Evolutionary conservation across 2,329 filamentous ascomycete species (phyloP).

Genomic region (Fusarium caatingaense): DNA sequence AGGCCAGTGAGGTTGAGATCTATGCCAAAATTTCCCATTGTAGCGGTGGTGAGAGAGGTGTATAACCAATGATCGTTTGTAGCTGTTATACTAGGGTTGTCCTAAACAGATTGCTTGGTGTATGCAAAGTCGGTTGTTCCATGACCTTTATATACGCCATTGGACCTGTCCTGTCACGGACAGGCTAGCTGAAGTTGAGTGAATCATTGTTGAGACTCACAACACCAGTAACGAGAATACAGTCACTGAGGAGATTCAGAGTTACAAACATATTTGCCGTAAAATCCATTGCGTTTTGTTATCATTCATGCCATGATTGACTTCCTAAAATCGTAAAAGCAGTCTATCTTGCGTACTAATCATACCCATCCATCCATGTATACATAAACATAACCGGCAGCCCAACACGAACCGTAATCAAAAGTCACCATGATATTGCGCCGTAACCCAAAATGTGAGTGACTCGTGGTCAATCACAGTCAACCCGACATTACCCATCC

Average conservation of each 20-base stretch:
- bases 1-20: conserved; percentile 4
- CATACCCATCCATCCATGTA: conserved; percentile 4
- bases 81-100: background rate
- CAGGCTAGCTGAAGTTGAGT: background rate
- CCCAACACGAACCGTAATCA: conserved; percentile 1
- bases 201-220: background rate
- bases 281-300: conserved; percentile 12
- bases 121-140: background rate
- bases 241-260: background rate
- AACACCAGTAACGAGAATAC: background rate
- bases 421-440: conserved; percentile 30
- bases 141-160: conserved; percentile 7
- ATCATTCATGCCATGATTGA: conserved; percentile 22
- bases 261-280: background rate
- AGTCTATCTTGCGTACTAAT: conserved; percentile 27
- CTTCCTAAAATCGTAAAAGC: conserved; percentile 9
- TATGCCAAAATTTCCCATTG: conserved; percentile 5
- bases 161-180: background rate
- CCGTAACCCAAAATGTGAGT: conserved; percentile 26
- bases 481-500: conserved; percentile 24
- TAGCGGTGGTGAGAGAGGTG: background rate
- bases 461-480: conserved; percentile 21
- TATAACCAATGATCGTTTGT: background rate
- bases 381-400: background rate
- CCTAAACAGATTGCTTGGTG: background rate